These are phyloP conservation scores for Plasmodium gallinaceum DNA, from an alignment of 169 alveolate genomes.

Conservation along the genomic window DNA sequence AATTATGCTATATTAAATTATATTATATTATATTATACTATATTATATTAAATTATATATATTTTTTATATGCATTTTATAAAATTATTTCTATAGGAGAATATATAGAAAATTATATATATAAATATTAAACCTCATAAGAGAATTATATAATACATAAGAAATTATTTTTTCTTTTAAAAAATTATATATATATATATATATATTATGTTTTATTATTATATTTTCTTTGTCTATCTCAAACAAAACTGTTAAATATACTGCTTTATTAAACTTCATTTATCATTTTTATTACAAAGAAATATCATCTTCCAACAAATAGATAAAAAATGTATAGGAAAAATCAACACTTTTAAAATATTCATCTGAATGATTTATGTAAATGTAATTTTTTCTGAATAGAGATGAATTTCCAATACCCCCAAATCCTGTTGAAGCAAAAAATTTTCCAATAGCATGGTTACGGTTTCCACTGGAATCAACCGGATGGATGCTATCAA, in stretches of 20 bases:
- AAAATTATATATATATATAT: conserved; percentile 21
- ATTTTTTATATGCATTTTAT: background rate
- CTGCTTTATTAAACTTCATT: background rate
- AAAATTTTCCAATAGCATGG: conserved; percentile 88
- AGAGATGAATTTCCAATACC: conserved; percentile 90
- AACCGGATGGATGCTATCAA: conserved; percentile 86
- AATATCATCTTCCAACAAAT: conserved; percentile 84
- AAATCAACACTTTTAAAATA: conserved; percentile 84
- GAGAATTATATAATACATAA: too few species aligned
- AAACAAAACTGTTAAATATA: too few species aligned
- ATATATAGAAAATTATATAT: too few species aligned
- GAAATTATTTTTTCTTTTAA: too few species aligned
- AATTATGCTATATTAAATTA: background rate
- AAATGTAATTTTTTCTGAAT: conserved; percentile 88
- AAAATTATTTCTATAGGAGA: too few species aligned
- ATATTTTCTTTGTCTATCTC: background rate
- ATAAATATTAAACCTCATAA: too few species aligned
- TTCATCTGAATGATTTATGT: conserved; percentile 81
- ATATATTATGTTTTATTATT: conserved; percentile 18
- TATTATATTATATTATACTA: background rate
- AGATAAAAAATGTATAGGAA: conserved; percentile 85
- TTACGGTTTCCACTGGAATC: conserved; percentile 89
- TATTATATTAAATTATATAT: background rate
- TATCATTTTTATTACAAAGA: conserved; percentile 76
- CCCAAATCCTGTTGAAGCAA: conserved; percentile 91